Base-by-base conservation (phyloP, 2,329 filamentous ascomycete genomes). In the Xylaria sp. region DNA sequence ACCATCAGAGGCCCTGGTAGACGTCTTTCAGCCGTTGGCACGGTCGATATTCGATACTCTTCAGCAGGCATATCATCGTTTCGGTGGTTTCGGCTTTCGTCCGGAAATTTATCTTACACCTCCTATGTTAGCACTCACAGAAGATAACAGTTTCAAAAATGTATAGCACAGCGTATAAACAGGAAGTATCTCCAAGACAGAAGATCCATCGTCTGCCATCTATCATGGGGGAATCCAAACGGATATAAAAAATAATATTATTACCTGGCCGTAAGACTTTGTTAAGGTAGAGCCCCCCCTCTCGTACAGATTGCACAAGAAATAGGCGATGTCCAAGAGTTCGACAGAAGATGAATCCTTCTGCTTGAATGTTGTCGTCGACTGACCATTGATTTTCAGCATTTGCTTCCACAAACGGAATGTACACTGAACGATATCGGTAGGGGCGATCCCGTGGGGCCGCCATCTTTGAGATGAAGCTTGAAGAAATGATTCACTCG, bases 1-100 rank as follows among this genome's bases (percentile, higher is more conserved):
- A 64, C 55, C 7, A 19, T 4, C 2, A 42, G 14, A 6, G 51
- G 51, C n/a, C 11, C 19, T 11, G 32, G 14, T 30, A 65, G 14
- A 1, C 0, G 45, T 19, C 12, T 3, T 4, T 53, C 4, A 30
- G 42, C 39, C 1, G 8, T 1, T 17, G 61, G 56, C 24, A 50
- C 50, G 11, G 56, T 65, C 4, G 65, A 64, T 6, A 64, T 27
- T 45, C 56, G 57, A 9, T 64, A 19, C 12, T 64, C 62, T 32
- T 61, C 59, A 45, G 32, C 21, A 2, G 1, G 32, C 8, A 54
- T 34, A 6, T 30, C 30, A 8, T 8, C 2, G 2, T 1, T 7
- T 21, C 27, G 39, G 0, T 1, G 1, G 4, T 47, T 19, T 1
- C 36, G 36, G 3, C 3, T 14, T 42, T 7, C 6, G 11, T 42